Conservation (phyloP, 2,329 filamentous ascomycete genomes). For the Clonostachys rosea region DNA sequence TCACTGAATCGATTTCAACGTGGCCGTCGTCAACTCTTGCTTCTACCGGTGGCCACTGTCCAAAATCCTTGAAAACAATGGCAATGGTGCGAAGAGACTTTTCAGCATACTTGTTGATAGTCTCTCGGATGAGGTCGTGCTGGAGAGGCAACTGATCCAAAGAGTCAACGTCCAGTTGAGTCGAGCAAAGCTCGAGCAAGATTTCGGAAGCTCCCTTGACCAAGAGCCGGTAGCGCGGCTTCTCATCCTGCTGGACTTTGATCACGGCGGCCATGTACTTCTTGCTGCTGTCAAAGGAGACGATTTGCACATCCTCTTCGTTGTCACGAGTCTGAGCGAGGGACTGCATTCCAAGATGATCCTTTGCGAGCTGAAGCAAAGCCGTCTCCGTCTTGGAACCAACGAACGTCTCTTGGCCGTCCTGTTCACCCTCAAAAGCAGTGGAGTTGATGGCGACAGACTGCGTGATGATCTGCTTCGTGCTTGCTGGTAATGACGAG, state of each 20-base stretch:
- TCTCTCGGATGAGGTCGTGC: conserved; percentile 24
- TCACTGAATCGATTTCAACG: conserved; percentile 47
- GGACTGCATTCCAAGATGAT: conserved; percentile 39
- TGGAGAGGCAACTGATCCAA: conserved; percentile 19
- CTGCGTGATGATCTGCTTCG: conserved; percentile 27
- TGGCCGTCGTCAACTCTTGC: conserved; percentile 60
- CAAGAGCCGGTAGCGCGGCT: conserved; percentile 34
- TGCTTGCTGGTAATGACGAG: conserved; percentile 9
- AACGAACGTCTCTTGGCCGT: conserved; percentile 31
- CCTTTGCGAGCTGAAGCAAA: conserved; percentile 41
- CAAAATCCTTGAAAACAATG: conserved; percentile 69
- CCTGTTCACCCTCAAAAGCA: conserved; percentile 42
- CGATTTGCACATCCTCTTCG: conserved; percentile 36
- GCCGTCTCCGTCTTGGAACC: conserved; percentile 53
- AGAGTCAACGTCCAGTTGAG: conserved; percentile 23
- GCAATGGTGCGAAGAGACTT: conserved; percentile 73
- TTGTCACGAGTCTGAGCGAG: conserved; percentile 41
- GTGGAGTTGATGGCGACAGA: conserved; percentile 39
- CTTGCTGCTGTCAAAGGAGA: conserved; percentile 47
- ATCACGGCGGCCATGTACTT: conserved; percentile 54
- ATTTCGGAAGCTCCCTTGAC: conserved; percentile 55
- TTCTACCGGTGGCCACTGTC: conserved; percentile 61
- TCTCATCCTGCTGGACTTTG: conserved; percentile 15
- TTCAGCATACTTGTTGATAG: conserved; percentile 47
- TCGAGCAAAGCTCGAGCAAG: conserved; percentile 40